phyloP scores from a whole-genome alignment of 2,329 filamentous ascomycete species.

The Trichocomaceae sp. region DNA sequence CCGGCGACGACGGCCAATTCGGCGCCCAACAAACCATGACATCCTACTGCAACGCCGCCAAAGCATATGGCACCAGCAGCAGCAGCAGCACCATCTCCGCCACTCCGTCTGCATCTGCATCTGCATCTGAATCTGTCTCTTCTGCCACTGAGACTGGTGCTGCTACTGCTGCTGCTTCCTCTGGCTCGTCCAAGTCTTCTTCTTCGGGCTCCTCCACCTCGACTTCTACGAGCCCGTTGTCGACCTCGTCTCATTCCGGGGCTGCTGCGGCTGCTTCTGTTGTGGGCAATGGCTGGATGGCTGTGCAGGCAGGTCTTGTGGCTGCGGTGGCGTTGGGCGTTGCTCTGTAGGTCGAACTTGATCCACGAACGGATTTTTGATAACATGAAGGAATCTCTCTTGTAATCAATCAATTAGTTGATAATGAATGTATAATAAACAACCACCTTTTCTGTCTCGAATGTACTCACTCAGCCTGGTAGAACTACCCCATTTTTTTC shows the following conservation, averaged over 20 bases:
- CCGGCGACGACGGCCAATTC: slow-evolving; percentile 37
- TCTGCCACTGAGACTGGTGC: slow-evolving; percentile 20
- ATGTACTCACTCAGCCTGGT: too few relatives aligned
- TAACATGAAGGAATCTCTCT: too few relatives aligned
- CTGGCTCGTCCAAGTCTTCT: background rate
- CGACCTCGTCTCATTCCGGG: background rate
- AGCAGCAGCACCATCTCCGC: slow-evolving; percentile 12
- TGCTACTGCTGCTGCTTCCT: slow-evolving; percentile 1
- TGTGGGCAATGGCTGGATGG: background rate
- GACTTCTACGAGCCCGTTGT: background rate
- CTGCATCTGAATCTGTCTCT: background rate
- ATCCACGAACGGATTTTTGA: too few relatives aligned
- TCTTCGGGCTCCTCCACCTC: background rate
- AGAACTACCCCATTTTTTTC: too few relatives aligned
- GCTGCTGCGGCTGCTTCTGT: slow-evolving; percentile 12
- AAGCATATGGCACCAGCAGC: slow-evolving; percentile 28
- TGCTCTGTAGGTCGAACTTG: slow-evolving; percentile 12
- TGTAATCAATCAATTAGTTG: too few relatives aligned
- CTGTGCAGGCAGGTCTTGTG: slow-evolving; percentile 21
- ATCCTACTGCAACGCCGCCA: slow-evolving; percentile 40
- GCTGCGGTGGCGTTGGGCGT: slow-evolving; percentile 19
- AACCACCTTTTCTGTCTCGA: background rate
- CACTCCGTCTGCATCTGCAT: slow-evolving; percentile 11
- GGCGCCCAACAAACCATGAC: slow-evolving; percentile 27
- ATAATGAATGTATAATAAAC: too few relatives aligned